phyloP scores from a whole-genome alignment of 2,329 filamentous ascomycete species.

The Fusarium gaditjirri region DNA sequence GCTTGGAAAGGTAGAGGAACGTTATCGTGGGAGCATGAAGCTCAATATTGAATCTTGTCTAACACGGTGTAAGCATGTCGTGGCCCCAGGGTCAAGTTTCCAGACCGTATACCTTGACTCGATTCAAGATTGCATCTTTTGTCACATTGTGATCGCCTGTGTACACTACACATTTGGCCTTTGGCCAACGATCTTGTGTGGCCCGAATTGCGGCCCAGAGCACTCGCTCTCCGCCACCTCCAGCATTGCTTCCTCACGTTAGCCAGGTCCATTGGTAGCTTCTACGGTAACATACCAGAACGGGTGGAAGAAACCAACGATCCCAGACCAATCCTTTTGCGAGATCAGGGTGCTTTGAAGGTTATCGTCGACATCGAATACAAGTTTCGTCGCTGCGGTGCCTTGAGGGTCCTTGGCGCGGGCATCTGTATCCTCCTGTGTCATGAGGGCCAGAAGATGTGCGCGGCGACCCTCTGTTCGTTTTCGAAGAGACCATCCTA shows the following conservation, averaged over 20 bases:
- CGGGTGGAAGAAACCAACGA: conserved; percentile 96
- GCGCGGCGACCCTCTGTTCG: conserved; percentile 71
- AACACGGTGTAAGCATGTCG: conserved; percentile 29
- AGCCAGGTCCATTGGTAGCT: conserved; percentile 8
- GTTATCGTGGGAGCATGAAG: conserved; percentile 84
- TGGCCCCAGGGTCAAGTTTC: not conserved
- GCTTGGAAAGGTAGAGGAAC: conserved; percentile 90
- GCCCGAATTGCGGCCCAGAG: conserved; percentile 95
- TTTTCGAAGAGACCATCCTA: conserved; percentile 71
- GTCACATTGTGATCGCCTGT: conserved; percentile 92
- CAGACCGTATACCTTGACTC: conserved; percentile 72
- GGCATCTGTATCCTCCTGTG: conserved; percentile 57
- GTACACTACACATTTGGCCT: conserved; percentile 90
- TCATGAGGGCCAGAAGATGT: conserved; percentile 64
- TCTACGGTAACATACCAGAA: conserved; percentile 75
- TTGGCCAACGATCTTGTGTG: conserved; percentile 88
- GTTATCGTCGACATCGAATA: conserved; percentile 56
- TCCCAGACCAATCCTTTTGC: conserved; percentile 76
- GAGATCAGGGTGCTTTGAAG: conserved; percentile 49
- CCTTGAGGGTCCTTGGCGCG: conserved; percentile 49
- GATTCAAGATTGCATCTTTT: conserved; percentile 80
- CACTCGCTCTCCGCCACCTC: conserved; percentile 93
- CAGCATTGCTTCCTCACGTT: conserved; percentile 77
- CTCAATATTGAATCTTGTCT: conserved; percentile 91
- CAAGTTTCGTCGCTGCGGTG: conserved; percentile 69